Conservation (phyloP, 139 green algal genomes). For the Zygnema circumcarinatum region DNA sequence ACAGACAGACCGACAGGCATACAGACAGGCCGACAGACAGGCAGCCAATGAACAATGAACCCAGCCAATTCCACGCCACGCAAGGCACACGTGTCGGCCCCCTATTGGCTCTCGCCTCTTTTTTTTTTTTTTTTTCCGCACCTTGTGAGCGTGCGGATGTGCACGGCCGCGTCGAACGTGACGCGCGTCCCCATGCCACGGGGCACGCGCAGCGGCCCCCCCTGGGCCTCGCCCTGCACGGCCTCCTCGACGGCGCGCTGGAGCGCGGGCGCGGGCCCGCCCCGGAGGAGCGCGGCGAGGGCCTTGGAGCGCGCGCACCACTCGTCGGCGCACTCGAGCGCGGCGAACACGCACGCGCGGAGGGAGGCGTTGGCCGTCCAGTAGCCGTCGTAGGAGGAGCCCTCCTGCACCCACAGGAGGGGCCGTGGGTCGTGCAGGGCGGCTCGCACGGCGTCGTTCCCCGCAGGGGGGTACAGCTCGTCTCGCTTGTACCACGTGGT, state of each 20-base stretch:
- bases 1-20: too few species aligned
- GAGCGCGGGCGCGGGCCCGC: neutral
- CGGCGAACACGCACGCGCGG: neutral
- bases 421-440: too few species aligned
- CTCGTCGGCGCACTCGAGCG: neutral
- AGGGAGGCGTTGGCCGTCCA: neutral
- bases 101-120: too few species aligned
- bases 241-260: neutral
- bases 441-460: neutral
- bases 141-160: conserved; percentile 23
- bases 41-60: too few species aligned
- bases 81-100: too few species aligned
- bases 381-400: conserved; percentile 18
- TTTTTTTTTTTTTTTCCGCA: too few species aligned
- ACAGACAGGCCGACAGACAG: too few species aligned
- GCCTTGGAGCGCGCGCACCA: conserved; percentile 30
- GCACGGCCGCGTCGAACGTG: conserved; percentile 29
- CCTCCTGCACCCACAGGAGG: neutral
- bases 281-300: neutral
- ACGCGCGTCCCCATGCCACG: neutral
- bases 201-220: neutral
- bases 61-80: too few species aligned
- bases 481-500: neutral
- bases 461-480: neutral
- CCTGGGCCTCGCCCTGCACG: neutral